A percentile compares a stretch with the other conserved stretches of the same genome.
Conservation (phyloP, 1,284 basidiomycete genomes). For the Porodaedalea pini region DNA sequence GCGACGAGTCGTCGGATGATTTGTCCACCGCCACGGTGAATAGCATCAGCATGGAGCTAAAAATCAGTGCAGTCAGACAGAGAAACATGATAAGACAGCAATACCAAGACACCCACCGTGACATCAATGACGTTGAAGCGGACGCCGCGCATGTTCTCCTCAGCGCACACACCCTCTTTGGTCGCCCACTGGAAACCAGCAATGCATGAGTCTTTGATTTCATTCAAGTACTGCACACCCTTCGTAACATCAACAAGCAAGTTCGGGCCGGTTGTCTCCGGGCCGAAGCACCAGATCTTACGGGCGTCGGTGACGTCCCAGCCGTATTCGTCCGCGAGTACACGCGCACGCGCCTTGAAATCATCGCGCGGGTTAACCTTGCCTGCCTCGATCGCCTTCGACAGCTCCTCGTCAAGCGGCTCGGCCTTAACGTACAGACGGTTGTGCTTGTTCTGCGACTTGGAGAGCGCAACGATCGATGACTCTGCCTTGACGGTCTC, state of each 20-base stretch:
- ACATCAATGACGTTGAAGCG: constrained; percentile 97
- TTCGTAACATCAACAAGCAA: constrained; percentile 98
- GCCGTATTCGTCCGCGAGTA: constrained; percentile 93
- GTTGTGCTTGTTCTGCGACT: constrained; percentile 99
- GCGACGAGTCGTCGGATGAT: constrained; percentile 95
- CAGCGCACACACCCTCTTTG: constrained; percentile 94
- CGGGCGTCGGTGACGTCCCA: constrained; percentile 99
- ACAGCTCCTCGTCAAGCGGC: constrained; percentile 93
- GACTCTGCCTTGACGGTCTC: constrained; percentile 98
- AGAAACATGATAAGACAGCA: neutral
- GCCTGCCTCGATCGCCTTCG: constrained; percentile 89
- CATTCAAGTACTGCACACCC: constrained; percentile 96
- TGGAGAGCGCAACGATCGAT: constrained; percentile 93
- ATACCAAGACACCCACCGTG: constrained; percentile 53
- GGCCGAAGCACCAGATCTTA: constrained; percentile 99
- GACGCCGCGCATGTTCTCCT: constrained; percentile 99
- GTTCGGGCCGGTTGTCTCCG: constrained; percentile 97
- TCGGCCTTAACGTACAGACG: constrained; percentile 92
- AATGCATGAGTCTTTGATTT: constrained; percentile 99
- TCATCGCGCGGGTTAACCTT: constrained; percentile 91
- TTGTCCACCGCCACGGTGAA: constrained; percentile 99
- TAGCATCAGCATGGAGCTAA: constrained; percentile 95
- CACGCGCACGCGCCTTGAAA: constrained; percentile 94
- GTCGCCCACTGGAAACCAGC: constrained; percentile 99
- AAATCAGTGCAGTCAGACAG: constrained; percentile 19